A percentile compares a stretch with the other conserved stretches of the same genome.
These are phyloP conservation scores for Gaillardinia entomophila DNA, from an alignment of 805 yeast genomes.

Conservation along the genomic window DNA sequence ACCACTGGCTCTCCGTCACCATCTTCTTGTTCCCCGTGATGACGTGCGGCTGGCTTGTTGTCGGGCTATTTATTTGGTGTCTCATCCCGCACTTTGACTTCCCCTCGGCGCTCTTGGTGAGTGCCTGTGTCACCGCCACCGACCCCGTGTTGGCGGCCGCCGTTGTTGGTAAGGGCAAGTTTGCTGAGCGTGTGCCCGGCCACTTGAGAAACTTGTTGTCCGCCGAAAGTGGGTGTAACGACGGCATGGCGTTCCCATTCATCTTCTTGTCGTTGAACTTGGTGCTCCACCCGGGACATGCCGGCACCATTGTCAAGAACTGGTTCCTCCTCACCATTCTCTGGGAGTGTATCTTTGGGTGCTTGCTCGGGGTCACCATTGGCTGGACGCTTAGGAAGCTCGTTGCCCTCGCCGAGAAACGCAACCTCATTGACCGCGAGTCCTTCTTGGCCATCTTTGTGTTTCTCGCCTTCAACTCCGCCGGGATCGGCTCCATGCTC, in stretches of 20 bases:
- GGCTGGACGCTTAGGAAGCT: constrained; percentile 69
- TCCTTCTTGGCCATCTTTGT: constrained; percentile 82
- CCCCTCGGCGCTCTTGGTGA: constrained; percentile 63
- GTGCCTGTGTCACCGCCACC: constrained; percentile 91
- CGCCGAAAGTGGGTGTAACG: constrained; percentile 89
- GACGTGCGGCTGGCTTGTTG: constrained; percentile 85
- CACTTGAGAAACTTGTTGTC: constrained; percentile 77
- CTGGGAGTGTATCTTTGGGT: constrained; percentile 80
- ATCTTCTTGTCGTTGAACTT: constrained; percentile 65
- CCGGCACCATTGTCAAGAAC: constrained; percentile 65
- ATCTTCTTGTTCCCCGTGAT: constrained; percentile 77
- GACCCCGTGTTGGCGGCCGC: constrained; percentile 96
- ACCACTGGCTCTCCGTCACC: constrained; percentile 74
- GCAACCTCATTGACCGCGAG: constrained; percentile 75
- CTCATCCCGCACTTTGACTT: constrained; percentile 70
- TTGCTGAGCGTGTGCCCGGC: constrained; percentile 89
- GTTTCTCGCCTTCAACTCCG: constrained; percentile 75
- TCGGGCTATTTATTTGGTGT: constrained; percentile 74
- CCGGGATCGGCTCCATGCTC: constrained; percentile 82
- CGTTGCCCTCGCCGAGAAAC: constrained; percentile 67
- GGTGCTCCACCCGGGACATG: constrained; percentile 59
- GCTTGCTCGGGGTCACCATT: constrained; percentile 62
- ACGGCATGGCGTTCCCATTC: constrained; percentile 95
- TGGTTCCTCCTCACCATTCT: constrained; percentile 75
- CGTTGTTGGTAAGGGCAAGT: constrained; percentile 90